Conservation (phyloP, 2,329 filamentous ascomycete genomes). For the Aspergillus hiratsukae region DNA sequence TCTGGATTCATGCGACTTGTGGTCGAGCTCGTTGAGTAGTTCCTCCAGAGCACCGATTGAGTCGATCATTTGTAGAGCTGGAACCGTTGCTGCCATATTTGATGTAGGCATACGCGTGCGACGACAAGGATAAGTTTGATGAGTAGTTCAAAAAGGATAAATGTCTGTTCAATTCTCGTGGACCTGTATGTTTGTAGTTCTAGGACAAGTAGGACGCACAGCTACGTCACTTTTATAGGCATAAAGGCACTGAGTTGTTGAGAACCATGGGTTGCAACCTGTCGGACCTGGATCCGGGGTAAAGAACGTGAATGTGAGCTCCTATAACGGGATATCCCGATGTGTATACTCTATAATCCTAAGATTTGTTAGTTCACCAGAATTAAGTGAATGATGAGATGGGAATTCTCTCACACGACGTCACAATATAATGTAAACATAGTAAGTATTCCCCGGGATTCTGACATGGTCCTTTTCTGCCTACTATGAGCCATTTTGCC, state of each 20-base stretch:
- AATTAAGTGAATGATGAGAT: background rate
- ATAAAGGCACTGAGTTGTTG: background rate
- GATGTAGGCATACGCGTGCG: background rate
- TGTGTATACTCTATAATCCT: background rate
- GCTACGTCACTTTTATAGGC: background rate
- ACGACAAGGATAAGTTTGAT: background rate
- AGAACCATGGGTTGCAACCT: background rate
- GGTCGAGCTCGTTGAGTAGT: background rate
- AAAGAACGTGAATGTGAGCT: background rate
- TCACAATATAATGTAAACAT: background rate
- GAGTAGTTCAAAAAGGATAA: background rate
- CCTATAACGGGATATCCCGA: background rate
- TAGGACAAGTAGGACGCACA: background rate
- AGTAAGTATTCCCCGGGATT: too few species aligned
- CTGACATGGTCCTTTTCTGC: too few species aligned
- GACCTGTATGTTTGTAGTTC: background rate
- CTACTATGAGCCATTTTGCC: too few species aligned
- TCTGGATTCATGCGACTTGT: conserved; percentile 6
- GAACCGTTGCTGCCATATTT: background rate
- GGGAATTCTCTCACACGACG: background rate
- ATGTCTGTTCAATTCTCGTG: background rate
- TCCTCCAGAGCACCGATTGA: background rate
- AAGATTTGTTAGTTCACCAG: background rate
- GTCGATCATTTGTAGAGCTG: background rate
- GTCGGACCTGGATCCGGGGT: too few species aligned